Base-by-base conservation (phyloP, 1,284 basidiomycete species). In the Puccinia triticina region DNA sequence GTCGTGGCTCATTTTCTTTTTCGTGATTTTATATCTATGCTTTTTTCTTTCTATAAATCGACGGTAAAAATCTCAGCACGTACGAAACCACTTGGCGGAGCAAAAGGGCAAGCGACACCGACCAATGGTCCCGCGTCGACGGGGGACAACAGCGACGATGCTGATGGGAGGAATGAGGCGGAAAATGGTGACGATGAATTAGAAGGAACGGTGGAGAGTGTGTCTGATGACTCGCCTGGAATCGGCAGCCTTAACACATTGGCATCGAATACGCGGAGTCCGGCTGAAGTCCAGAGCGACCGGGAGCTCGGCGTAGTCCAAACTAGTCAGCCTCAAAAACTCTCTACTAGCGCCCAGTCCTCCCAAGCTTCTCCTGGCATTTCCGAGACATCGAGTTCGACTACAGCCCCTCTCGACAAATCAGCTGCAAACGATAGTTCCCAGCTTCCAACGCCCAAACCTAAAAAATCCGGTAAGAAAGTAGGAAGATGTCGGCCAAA, bases 71-170 rank as follows among this genome's bases (percentile, higher is more conserved):
- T 57, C 11, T 57, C 50, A 74, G 72, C 72, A 23, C 72, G 72
- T 2, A 74, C 72, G 50, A 11, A 55, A 57, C 72, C 72, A 55
- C 53, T 74, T 4, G 72, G 72, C 29, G 46, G 16, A 53, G 40
- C 29, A 23, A 73, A 48, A 40, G 72, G 50, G 43, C 1, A 34
- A 12, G n/a, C 48, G 29, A 34, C 43, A 2, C 26, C 29, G 16
- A n/a, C 43, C 29, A 71, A 23, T 23, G 10, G 1, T 18, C 48
- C 69, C 29, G 18, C 12, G 43, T 29, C 69, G 29, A 50, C 61
- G 29, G 40, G 40, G 16, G 34, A 21, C 34, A 21, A 53, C 46
- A 40, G 23, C 16, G 48, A 48, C 16, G 69, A 53, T 29, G 12
- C 26, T 1, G 29, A 40, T 18, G 61, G 26, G 8, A 34, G 18